Evolutionary conservation across 306 rosid genomes (phyloP), one percentile per base, ranked within the genome.

Genomic region (Senna siamea): DNA sequence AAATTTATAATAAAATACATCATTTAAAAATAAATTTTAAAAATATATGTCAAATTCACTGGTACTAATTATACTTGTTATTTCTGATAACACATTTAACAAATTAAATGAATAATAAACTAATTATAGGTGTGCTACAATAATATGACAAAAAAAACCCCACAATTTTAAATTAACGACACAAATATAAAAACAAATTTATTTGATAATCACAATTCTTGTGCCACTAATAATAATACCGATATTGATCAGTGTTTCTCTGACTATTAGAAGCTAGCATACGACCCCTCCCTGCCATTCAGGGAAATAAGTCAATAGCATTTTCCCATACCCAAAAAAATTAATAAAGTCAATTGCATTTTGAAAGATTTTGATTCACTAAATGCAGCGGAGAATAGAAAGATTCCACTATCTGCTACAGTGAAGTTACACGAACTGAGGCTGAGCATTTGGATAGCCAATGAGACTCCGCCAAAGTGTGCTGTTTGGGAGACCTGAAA

Each of bases 381-480:
- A 69, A 37, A 69, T 32, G 19, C 19, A 4, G 32, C 35, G 12
- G 74, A 34, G 30, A 26, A 26, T 26, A 26, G 30, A 26, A 3
- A 26, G 30, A 26, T 51, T 69, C 47, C 74, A 52, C 19, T 69
- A 4, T 15, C 32, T 52, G 20, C 48, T 0, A 3, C 7, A 15
- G 32, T 66, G 74, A 66, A 30, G n/a, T 62, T 26, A 1, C 30
- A 26, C 30, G 70, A 41, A 9, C 13, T 9, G 48, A 43, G n/a
- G 4, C 3, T 43, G 22, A 12, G 48, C 51, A 30, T 75, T 22
- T 34, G 32, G 65, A 2, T 70, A 20, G 78, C 86, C 86, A 76
- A 40, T 73, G 12, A 65, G 13, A 69, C 2, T 53, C 76, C 40
- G 22, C 43, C 51, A 34, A 48, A 79, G 82, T 84, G 83, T 19